Evolutionary conservation across 768 basidiomycete species (phyloP), one percentile per base, ranked within the genome.

Genomic region (Calocera cornea): DNA sequence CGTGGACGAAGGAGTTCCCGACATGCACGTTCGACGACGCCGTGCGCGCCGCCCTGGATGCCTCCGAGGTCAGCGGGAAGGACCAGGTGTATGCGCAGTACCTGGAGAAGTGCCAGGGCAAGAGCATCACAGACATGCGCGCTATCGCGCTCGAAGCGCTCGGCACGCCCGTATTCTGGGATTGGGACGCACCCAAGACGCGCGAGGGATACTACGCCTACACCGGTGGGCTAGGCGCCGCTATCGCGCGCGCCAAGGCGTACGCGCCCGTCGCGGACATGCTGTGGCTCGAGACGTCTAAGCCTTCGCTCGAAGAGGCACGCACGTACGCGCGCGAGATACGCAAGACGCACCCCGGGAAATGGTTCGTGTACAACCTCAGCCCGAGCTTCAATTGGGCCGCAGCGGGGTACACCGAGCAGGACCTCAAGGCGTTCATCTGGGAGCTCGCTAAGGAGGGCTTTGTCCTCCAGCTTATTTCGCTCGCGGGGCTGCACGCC

Each of bases 381-480:
- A 93, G 91, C 72, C 94, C 93, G 2, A 92, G 90, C 73, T 95
- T 95, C 80, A 93, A 95, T 75, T 95, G 92, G 93, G 79, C 84
- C n/a, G 82, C 80, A 29, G 86, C 88, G 72, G 92, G 92, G 16
- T 95, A 89, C 76, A 83, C 83, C 49, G 72, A 91, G 70, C 78
- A 80, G 2, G 88, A 87, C 69, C 75, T 95, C 71, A 92, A 89
- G 81, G 84, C 83, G 75, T 95, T 95, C 73, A 79, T 93, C 49
- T 93, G 91, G 90, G 90, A 95, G 50, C 82, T 95, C 64, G 92
- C 84, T 17, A 90, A 91, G 77, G 91, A 93, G 80, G 89, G 91
- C 85, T 95, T 94, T 72, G 88, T 93, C 67, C 80, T 95, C 19
- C 93, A 95, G 74, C 79, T 95, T 27, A 85, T 95, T 72, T 95